phyloP scores from a whole-genome alignment of 2,329 filamentous ascomycete genomes.

The Monilinia fructicola region DNA sequence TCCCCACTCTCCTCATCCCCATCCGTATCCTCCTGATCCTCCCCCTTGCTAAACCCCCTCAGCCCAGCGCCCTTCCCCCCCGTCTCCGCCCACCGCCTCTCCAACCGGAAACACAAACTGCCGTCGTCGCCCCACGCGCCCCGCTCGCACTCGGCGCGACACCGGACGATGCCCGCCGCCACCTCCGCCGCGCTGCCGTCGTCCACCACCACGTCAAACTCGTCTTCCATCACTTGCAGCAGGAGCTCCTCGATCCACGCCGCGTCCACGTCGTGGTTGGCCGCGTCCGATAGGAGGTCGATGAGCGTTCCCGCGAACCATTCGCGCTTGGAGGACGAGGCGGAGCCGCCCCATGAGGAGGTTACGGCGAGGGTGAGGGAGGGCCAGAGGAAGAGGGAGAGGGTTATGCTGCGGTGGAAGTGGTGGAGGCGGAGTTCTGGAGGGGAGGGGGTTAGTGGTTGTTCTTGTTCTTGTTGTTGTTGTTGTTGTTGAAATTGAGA shows the following conservation, averaged over 20 bases:
- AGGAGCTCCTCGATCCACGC: constrained; percentile 82
- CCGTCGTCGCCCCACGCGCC: constrained; percentile 60
- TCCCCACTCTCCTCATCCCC: constrained; percentile 54
- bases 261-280: constrained; percentile 62
- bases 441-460: background rate
- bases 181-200: constrained; percentile 80
- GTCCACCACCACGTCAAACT: constrained; percentile 91
- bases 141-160: constrained; percentile 61
- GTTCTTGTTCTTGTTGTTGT: too few species aligned
- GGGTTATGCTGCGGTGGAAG: constrained; percentile 85
- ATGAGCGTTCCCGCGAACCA: constrained; percentile 90
- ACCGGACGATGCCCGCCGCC: constrained; percentile 71
- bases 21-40: constrained; percentile 59
- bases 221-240: constrained; percentile 88
- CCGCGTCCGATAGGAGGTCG: constrained; percentile 63
- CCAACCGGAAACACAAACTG: constrained; percentile 62
- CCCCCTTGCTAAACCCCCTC: constrained; percentile 49
- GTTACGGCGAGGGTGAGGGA: constrained; percentile 83
- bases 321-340: constrained; percentile 83
- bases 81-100: constrained; percentile 61
- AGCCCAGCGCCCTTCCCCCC: constrained; percentile 57
- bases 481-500: constrained; percentile 4
- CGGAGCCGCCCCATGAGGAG: constrained; percentile 83
- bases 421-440: constrained; percentile 51
- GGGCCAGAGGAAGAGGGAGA: constrained; percentile 83